Base-by-base conservation (phyloP, 495 filamentous ascomycete species). In the Chaetomidium leptoderma region DNA sequence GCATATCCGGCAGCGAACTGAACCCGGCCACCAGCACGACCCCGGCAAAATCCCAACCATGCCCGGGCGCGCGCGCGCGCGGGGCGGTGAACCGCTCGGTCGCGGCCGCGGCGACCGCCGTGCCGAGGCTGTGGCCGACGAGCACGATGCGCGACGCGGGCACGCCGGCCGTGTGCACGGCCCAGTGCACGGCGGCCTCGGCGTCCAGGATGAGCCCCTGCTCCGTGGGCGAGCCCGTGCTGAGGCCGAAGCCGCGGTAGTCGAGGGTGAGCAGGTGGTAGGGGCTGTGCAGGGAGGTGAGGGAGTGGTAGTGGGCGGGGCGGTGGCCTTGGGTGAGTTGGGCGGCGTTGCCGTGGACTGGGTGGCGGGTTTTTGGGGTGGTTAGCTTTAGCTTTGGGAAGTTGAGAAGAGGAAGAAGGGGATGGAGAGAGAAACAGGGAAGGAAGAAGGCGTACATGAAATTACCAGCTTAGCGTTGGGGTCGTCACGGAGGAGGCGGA, bases 161-260 rank as follows among this genome's bases (percentile, higher is more conserved):
- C 23, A 97, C 80, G 19, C 78, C 70, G 17, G 83, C 83, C 2
- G 81, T 71, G 33, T 83, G 67, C 57, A 87, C 75, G 2, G 87
- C 86, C 85, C 85, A 95, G 58, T 86, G 77, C 2, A 91, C 74
- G 1, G 86, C 74, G 1, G 91, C 72, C 5, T 86, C 71, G 26
- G 87, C 91, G 63, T 98, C 93, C 8, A 80, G 82, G 55, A 93
- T 88, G 14, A 98, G 74, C 2, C 93, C 93, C 24, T 78, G 69
- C 71, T 98, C 93, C 0, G 87, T 86, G 3, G 93, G 93, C 16
- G 72, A 74, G 26, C 92, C 91, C 14, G 86, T 88, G 19, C 87
- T 91, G 27, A 83, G 76, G 6, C 92, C 92, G 64, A 89, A 97
- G 27, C 93, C 93, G 27, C 93, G 87, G 72, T 97, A 97, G 76